Evolutionary conservation across 23 red algal species (phyloP).

Genomic region (Chondrus crispus): DNA sequence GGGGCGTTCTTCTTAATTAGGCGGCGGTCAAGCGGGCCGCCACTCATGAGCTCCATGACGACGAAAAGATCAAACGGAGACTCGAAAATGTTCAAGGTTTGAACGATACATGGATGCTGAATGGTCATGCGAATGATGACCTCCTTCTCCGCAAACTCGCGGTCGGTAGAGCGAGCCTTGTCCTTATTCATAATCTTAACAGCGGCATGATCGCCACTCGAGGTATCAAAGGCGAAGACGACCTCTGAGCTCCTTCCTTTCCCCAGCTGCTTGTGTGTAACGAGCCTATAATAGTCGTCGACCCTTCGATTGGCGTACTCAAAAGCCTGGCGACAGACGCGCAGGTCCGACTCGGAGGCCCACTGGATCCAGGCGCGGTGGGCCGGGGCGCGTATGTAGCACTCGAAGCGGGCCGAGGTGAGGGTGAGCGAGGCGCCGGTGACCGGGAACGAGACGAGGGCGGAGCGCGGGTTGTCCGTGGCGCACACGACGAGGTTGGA

Average conservation of each 20-base stretch:
- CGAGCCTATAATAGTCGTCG: slow-evolving; percentile 29
- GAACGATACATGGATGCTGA: slow-evolving; percentile 72
- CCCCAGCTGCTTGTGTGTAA: slow-evolving; percentile 27
- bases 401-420: not conserved
- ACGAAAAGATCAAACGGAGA: slow-evolving; percentile 70
- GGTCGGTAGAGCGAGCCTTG: slow-evolving; percentile 33
- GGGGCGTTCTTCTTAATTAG: slow-evolving; percentile 29
- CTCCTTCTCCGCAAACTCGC: slow-evolving; percentile 61
- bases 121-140: slow-evolving; percentile 67
- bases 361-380: slow-evolving; percentile 44
- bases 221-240: slow-evolving; percentile 56
- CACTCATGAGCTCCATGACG: slow-evolving; percentile 84
- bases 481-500: not conserved
- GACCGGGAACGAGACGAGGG: slow-evolving; percentile 4
- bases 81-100: slow-evolving; percentile 82
- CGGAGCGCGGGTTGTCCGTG: not conserved
- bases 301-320: slow-evolving; percentile 49
- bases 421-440: not conserved
- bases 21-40: slow-evolving; percentile 53
- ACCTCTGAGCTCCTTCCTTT: slow-evolving; percentile 41
- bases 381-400: slow-evolving; percentile 23
- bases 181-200: slow-evolving; percentile 69
- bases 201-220: slow-evolving; percentile 51
- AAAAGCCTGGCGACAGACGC: slow-evolving; percentile 45
- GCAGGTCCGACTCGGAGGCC: slow-evolving; percentile 37